Conservation (phyloP, 2,329 filamentous ascomycete species). For the Podosphaera fusca region DNA sequence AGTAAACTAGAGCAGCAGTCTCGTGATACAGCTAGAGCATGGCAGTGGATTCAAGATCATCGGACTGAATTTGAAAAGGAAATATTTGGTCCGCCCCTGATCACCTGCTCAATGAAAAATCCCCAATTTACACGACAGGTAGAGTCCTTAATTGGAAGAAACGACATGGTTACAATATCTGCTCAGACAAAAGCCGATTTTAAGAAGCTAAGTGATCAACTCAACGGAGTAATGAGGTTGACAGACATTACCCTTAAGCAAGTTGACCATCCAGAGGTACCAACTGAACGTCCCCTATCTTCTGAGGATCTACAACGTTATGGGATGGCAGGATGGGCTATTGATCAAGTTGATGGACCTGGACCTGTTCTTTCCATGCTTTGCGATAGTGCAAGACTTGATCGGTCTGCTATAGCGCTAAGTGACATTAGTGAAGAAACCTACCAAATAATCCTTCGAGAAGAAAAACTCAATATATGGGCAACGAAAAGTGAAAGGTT, state of each 20-base stretch:
- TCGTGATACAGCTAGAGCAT: slow-evolving; percentile 42
- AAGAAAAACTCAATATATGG: slow-evolving; percentile 37
- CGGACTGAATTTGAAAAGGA: slow-evolving; percentile 32
- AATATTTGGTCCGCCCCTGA: slow-evolving; percentile 41
- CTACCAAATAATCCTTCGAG: slow-evolving; percentile 38
- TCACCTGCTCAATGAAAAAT: slow-evolving; percentile 41
- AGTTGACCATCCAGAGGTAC: slow-evolving; percentile 22
- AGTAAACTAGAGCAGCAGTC: slow-evolving; percentile 37
- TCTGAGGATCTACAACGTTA: slow-evolving; percentile 27
- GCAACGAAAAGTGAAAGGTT: slow-evolving; percentile 43
- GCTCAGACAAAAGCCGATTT: slow-evolving; percentile 57
- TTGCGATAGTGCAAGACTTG: slow-evolving; percentile 47
- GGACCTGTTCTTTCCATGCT: slow-evolving; percentile 71
- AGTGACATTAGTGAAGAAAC: slow-evolving; percentile 41
- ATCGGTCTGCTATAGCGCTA: slow-evolving; percentile 42
- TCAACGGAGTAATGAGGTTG: slow-evolving; percentile 40
- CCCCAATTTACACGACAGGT: slow-evolving; percentile 31
- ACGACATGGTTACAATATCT: slow-evolving; percentile 41
- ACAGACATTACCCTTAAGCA: slow-evolving; percentile 50
- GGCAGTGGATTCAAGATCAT: slow-evolving; percentile 64
- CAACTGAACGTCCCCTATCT: slow-evolving; percentile 29
- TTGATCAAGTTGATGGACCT: slow-evolving; percentile 61
- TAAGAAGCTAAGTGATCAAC: slow-evolving; percentile 40
- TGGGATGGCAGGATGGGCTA: slow-evolving; percentile 60
- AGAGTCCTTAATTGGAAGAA: slow-evolving; percentile 30